Evolutionary conservation across 805 yeast genomes (phyloP).

Genomic region (Yamadazyma scolyti): DNA sequence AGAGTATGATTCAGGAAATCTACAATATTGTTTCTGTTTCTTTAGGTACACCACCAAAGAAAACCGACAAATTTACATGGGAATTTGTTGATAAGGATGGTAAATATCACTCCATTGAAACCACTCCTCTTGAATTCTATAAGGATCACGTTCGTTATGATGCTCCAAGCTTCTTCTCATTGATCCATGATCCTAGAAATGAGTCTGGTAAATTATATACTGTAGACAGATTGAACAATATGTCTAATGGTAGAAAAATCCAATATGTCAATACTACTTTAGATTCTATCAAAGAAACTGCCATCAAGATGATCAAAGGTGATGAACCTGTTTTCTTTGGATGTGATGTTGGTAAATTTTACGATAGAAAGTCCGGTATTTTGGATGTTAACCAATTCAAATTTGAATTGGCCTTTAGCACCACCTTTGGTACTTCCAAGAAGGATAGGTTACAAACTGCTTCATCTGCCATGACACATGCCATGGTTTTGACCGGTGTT

Average conservation of each 20-base stretch:
- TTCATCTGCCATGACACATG: conserved; percentile 83
- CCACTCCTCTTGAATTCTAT: conserved; percentile 68
- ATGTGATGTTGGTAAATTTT: conserved; percentile 80
- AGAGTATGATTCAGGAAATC: conserved; percentile 52
- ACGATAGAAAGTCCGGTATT: conserved; percentile 59
- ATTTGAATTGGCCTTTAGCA: conserved; percentile 54
- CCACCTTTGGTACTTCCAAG: conserved; percentile 50
- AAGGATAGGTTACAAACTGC: conserved; percentile 67
- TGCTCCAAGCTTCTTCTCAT: conserved; percentile 52
- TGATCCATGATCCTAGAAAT: conserved; percentile 82
- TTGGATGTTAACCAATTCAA: conserved; percentile 73
- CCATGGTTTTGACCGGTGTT: conserved; percentile 82
- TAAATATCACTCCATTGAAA: conserved; percentile 44
- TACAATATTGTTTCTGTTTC: conserved; percentile 64
- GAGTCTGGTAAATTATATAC: conserved; percentile 58
- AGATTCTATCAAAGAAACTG: conserved; percentile 53
- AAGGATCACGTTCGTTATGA: conserved; percentile 51
- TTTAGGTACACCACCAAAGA: conserved; percentile 77
- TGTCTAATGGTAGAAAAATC: conserved; percentile 66
- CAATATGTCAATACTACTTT: conserved; percentile 67
- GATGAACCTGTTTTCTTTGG: conserved; percentile 87
- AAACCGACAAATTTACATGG: conserved; percentile 66
- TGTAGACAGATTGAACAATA: conserved; percentile 73
- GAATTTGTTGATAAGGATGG: conserved; percentile 73
- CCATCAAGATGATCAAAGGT: conserved; percentile 63